These are phyloP conservation scores for Albophoma yamanashiensis DNA, from an alignment of 2,329 filamentous ascomycete species.

Conservation along the genomic window DNA sequence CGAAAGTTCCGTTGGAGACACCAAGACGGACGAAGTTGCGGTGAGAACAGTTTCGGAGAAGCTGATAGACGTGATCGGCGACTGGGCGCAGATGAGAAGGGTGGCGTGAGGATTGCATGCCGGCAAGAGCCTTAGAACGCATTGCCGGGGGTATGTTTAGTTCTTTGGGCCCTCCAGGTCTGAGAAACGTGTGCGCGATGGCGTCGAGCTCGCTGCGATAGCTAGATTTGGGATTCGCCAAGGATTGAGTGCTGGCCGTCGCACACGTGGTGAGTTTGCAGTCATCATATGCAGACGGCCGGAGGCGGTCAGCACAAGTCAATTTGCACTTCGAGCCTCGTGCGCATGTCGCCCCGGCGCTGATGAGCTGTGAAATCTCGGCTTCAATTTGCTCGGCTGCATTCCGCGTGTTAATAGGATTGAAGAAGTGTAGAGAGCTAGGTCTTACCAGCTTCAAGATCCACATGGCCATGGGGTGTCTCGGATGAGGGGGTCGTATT, in stretches of 20 bases:
- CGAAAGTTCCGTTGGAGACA: constrained; percentile 39
- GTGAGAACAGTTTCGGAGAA: constrained; percentile 36
- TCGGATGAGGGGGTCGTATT: not conserved
- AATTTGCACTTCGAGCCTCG: not conserved
- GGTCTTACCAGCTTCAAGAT: not conserved
- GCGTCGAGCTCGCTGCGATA: constrained; percentile 22
- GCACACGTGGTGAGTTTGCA: not conserved
- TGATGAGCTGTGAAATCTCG: not conserved
- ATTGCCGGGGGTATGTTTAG: constrained; percentile 34
- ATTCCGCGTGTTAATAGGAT: not conserved
- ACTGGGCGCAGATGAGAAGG: constrained; percentile 28
- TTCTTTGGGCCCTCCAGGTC: constrained; percentile 30
- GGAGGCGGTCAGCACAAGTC: not conserved
- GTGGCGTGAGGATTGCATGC: constrained; percentile 21
- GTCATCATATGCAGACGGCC: not conserved
- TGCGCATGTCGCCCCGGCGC: not conserved
- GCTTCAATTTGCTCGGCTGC: not conserved
- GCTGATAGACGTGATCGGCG: constrained; percentile 33
- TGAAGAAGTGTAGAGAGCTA: not conserved
- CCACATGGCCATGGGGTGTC: not conserved
- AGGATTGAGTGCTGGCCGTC: constrained; percentile 3
- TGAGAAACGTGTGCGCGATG: constrained; percentile 28
- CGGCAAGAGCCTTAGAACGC: constrained; percentile 25
- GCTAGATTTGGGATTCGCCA: not conserved
- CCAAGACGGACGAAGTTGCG: constrained; percentile 42